Percentiles rank a stretch among this genome's conserved stretches.
Conservation (phyloP, 2,329 filamentous ascomycete genomes). For the Xylariaceae sp. region DNA sequence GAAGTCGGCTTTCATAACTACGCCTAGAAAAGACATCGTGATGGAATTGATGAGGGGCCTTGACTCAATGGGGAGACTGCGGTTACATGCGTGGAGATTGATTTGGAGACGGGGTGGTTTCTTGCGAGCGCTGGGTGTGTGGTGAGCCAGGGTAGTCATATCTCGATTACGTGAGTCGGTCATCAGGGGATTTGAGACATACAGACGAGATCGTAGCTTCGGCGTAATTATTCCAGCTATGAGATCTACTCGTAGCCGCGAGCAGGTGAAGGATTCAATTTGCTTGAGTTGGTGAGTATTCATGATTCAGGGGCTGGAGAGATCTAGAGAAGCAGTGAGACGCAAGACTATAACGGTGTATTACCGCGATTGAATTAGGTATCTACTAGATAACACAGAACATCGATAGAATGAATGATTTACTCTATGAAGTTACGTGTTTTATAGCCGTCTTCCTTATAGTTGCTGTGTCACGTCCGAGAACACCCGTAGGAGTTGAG, state of each 20-base stretch:
- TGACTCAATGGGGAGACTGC: slow-evolving; percentile 3
- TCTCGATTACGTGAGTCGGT: slow-evolving; percentile 11
- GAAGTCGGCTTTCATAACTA: slow-evolving; percentile 1
- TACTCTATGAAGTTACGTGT: too few relatives aligned
- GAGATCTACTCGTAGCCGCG: neutral
- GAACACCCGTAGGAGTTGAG: too few relatives aligned
- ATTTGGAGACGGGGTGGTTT: slow-evolving; percentile 3
- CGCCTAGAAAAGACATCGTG: slow-evolving; percentile 9
- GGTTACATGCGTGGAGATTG: slow-evolving; percentile 3
- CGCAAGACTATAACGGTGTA: too few relatives aligned
- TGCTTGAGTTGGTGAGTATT: too few relatives aligned
- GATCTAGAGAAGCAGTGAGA: too few relatives aligned
- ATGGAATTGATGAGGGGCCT: slow-evolving; percentile 7
- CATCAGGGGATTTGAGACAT: neutral
- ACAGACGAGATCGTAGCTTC: neutral
- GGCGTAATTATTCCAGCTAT: slow-evolving; percentile 1
- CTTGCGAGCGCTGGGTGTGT: slow-evolving; percentile 13
- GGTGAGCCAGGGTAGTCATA: neutral
- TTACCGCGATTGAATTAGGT: too few relatives aligned
- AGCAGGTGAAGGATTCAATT: neutral
- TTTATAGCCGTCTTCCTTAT: too few relatives aligned
- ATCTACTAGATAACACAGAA: too few relatives aligned
- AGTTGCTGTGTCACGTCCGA: too few relatives aligned
- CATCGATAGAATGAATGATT: too few relatives aligned
- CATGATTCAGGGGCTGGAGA: too few relatives aligned